phyloP scores from a whole-genome alignment of 2,329 filamentous ascomycete species.

The Magnaporthiopsis incrustans region DNA sequence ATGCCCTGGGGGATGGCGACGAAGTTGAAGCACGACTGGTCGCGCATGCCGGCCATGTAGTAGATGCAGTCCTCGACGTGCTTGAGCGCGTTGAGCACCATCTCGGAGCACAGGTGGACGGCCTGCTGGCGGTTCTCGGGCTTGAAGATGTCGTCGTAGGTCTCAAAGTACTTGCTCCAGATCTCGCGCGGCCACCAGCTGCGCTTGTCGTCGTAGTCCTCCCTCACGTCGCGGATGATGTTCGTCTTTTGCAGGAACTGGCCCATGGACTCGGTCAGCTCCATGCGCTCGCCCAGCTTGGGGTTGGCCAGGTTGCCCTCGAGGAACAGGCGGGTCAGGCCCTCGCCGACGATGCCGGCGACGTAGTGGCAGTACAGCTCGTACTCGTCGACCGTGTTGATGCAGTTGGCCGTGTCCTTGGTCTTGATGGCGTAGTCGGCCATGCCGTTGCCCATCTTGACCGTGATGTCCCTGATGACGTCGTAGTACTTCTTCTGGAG shows the following conservation, averaged over 20 bases:
- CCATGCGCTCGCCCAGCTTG: conserved; percentile 66
- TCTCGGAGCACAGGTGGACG: conserved; percentile 80
- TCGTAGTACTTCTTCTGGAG: conserved; percentile 75
- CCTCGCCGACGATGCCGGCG: conserved; percentile 95
- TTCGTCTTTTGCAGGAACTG: conserved; percentile 98
- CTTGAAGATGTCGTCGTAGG: conserved; percentile 85
- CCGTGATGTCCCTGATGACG: conserved; percentile 87
- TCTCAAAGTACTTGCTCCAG: conserved; percentile 89
- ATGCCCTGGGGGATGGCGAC: conserved; percentile 93
- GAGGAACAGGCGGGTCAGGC: conserved; percentile 83
- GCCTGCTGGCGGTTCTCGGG: conserved; percentile 70
- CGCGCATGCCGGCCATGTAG: conserved; percentile 89
- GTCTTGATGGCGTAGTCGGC: conserved; percentile 86
- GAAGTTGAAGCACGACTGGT: conserved; percentile 99
- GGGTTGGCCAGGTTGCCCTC: conserved; percentile 80
- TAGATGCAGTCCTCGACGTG: conserved; percentile 92
- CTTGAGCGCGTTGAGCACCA: conserved; percentile 83
- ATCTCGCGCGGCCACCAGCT: conserved; percentile 95
- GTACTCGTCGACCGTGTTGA: conserved; percentile 80
- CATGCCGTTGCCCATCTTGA: conserved; percentile 98
- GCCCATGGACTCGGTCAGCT: conserved; percentile 91
- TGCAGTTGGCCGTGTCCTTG: conserved; percentile 69
- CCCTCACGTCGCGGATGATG: conserved; percentile 91
- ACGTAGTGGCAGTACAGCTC: conserved; percentile 98
- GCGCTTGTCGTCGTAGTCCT: conserved; percentile 80